These are phyloP conservation scores for Furculomyces boomerangus DNA, from an alignment of 371 early-diverging fungal species.

Conservation along the genomic window DNA sequence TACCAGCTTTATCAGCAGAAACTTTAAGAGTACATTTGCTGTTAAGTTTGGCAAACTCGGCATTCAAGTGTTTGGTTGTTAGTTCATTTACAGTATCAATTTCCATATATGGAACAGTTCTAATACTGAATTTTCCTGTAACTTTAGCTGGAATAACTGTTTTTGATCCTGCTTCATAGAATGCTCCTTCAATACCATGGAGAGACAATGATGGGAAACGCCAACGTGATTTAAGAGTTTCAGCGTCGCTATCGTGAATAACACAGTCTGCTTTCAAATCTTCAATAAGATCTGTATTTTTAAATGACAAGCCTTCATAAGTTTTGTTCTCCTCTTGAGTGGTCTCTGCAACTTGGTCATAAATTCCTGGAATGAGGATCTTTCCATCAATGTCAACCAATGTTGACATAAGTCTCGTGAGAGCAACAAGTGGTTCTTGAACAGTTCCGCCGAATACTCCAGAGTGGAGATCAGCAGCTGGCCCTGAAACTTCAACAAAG, in stretches of 20 bases:
- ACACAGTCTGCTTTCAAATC: slow-evolving; percentile 64
- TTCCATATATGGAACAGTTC: slow-evolving; percentile 81
- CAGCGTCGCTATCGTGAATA: slow-evolving; percentile 52
- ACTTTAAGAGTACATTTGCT: slow-evolving; percentile 67
- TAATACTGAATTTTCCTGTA: slow-evolving; percentile 90
- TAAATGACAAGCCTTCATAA: slow-evolving; percentile 69
- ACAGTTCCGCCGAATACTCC: slow-evolving; percentile 94
- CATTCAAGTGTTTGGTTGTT: slow-evolving; percentile 49
- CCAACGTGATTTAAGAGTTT: slow-evolving; percentile 65
- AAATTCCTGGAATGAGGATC: slow-evolving; percentile 82
- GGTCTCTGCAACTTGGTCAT: slow-evolving; percentile 74
- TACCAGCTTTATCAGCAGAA: slow-evolving; percentile 65
- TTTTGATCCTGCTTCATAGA: slow-evolving; percentile 83
- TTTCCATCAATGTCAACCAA: slow-evolving; percentile 72
- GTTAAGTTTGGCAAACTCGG: slow-evolving; percentile 71
- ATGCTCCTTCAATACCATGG: slow-evolving; percentile 95
- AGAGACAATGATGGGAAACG: slow-evolving; percentile 86
- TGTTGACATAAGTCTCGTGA: slow-evolving; percentile 62
- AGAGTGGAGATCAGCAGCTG: slow-evolving; percentile 81
- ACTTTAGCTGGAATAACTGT: slow-evolving; percentile 94
- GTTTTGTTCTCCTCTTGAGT: slow-evolving; percentile 63
- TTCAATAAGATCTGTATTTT: slow-evolving; percentile 51
- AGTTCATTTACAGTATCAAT: slow-evolving; percentile 56
- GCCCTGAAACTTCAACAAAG: slow-evolving; percentile 55
- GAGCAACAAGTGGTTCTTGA: slow-evolving; percentile 94